Conservation (phyloP, 768 basidiomycete species). For the Tylopilus plumbeoviolaceoides region DNA sequence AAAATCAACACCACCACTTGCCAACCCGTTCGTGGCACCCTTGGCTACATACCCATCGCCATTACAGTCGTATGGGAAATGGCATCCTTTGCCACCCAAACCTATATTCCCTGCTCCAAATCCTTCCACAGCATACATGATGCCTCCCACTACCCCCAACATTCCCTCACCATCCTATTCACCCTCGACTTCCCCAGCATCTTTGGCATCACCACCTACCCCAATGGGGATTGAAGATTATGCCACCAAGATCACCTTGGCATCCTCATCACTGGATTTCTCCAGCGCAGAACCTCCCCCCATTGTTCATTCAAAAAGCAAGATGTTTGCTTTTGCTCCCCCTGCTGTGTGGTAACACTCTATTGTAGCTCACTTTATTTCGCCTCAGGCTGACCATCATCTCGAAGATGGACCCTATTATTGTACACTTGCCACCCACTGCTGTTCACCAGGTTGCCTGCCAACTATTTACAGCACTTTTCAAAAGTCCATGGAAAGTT, state of each 20-base stretch:
- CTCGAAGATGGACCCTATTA: constrained; percentile 29
- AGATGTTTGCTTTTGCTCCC: constrained; percentile 63
- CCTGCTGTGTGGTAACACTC: constrained; percentile 54
- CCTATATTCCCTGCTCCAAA: constrained; percentile 12
- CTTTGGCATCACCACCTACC: constrained; percentile 55
- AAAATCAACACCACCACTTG: constrained; percentile 26
- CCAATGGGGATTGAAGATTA: too few relatives aligned
- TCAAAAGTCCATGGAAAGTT: too few relatives aligned
- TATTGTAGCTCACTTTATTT: constrained; percentile 23
- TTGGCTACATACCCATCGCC: constrained; percentile 27
- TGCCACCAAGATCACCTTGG: constrained; percentile 44
- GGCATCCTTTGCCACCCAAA: too few relatives aligned
- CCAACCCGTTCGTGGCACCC: too few relatives aligned
- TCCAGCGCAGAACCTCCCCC: constrained; percentile 19
- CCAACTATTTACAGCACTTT: too few relatives aligned
- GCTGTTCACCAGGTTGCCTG: constrained; percentile 6
- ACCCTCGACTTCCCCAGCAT: too few relatives aligned
- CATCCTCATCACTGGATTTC: constrained; percentile 35
- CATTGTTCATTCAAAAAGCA: constrained; percentile 41
- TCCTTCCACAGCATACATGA: constrained; percentile 17
- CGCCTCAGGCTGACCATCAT: constrained; percentile 24
- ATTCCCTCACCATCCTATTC: constrained; percentile 55
- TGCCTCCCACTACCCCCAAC: constrained; percentile 41
- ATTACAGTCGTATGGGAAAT: constrained; percentile 27
- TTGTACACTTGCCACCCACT: constrained; percentile 20